Conservation (phyloP, 2,329 filamentous ascomycete species). For the Trichoderma semiorbis region DNA sequence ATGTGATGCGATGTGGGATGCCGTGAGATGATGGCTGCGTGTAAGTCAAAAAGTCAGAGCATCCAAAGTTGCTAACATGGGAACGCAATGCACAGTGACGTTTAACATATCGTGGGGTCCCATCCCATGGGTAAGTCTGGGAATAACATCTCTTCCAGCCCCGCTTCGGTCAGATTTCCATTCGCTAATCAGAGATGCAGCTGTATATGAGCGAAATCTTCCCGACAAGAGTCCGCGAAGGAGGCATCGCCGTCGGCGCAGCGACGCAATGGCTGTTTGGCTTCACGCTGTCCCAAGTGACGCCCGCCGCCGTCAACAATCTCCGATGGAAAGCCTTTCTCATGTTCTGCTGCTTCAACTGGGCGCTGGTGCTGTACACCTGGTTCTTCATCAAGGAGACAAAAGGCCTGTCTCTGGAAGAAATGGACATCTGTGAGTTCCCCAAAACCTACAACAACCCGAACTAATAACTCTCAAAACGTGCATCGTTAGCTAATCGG, state of each 20-base stretch:
- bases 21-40: neutral
- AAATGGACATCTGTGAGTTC: conserved; percentile 25
- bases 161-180: neutral
- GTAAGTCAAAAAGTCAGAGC: neutral
- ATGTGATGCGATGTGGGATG: neutral
- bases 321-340: conserved; percentile 48
- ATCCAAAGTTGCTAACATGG: neutral
- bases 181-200: neutral
- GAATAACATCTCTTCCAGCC: neutral
- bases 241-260: conserved; percentile 47
- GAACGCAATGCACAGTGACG: conserved; percentile 30
- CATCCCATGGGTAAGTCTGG: conserved; percentile 27
- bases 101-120: conserved; percentile 30
- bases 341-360: conserved; percentile 37
- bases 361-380: conserved; percentile 13
- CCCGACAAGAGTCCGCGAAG: conserved; percentile 47
- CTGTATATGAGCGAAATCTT: conserved; percentile 50
- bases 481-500: neutral
- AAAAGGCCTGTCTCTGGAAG: conserved; percentile 26
- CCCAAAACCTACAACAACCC: neutral
- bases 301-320: conserved; percentile 45
- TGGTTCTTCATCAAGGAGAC: conserved; percentile 22
- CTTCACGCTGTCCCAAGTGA: conserved; percentile 47
- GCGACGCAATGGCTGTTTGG: conserved; percentile 51
- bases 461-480: neutral